Percentiles rank a stretch among this genome's conserved stretches.
These are phyloP conservation scores for Pseudogymnoascus sp. DNA, from an alignment of 2,329 filamentous ascomycete species.

Conservation along the genomic window DNA sequence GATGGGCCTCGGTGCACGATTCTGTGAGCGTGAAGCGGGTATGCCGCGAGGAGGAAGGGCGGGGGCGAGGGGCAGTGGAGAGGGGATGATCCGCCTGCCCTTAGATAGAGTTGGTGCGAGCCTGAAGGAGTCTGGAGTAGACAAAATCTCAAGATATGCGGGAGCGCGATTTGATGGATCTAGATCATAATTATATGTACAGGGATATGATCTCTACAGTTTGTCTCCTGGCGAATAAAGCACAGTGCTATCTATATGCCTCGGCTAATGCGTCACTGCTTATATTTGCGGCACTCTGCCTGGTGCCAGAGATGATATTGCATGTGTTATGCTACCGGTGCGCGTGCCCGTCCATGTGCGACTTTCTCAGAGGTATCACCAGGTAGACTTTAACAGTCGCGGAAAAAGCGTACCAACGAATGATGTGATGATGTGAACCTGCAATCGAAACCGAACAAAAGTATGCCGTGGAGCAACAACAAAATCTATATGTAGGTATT, in stretches of 20 bases:
- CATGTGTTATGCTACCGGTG: not conserved
- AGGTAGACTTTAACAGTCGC: not conserved
- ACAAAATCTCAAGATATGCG: constrained; percentile 3
- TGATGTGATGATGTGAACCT: not conserved
- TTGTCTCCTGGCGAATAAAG: not conserved
- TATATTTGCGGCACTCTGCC: not conserved
- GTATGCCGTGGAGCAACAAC: not conserved
- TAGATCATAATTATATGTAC: constrained; percentile 5
- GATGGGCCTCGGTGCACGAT: constrained; percentile 30
- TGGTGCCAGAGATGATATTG: not conserved
- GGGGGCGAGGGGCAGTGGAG: not conserved
- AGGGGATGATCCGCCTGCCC: not conserved
- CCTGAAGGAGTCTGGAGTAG: not conserved
- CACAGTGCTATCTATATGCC: not conserved
- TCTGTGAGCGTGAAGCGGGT: constrained; percentile 23
- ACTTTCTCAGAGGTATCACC: constrained; percentile 2
- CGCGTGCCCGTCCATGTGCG: not conserved
- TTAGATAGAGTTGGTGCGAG: not conserved
- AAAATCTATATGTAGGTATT: constrained; percentile 4
- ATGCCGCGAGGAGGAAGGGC: not conserved
- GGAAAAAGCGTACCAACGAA: not conserved
- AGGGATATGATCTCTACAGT: constrained; percentile 6
- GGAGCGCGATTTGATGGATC: constrained; percentile 3
- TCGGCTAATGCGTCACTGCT: not conserved
- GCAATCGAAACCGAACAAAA: not conserved